Evolutionary conservation across 257 asterid species (phyloP).

Genomic region (Salvia splendens): DNA sequence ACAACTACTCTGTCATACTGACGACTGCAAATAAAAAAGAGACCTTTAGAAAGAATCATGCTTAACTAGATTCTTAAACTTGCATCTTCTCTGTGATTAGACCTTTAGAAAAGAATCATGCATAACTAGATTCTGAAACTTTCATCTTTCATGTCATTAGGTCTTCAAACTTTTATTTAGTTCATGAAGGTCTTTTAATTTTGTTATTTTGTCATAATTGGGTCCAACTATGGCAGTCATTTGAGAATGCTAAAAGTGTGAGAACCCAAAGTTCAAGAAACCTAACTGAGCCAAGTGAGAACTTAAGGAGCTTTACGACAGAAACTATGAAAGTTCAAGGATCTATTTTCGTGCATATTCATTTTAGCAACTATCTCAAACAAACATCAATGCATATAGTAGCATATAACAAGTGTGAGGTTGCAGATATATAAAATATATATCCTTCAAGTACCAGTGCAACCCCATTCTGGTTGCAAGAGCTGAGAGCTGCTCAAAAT

Average conservation of each 20-base stretch:
- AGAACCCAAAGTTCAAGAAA: background rate
- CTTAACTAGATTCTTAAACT: background rate
- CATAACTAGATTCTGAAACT: background rate
- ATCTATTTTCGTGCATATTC: background rate
- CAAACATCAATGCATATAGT: constrained; percentile 16
- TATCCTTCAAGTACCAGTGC: constrained; percentile 55
- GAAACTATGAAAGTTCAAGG: constrained; percentile 7
- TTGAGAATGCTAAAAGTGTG: background rate
- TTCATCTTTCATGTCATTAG: background rate
- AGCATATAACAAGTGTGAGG: background rate
- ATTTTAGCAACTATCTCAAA: constrained; percentile 27
- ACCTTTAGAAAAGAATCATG: constrained; percentile 13
- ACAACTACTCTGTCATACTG: constrained; percentile 73
- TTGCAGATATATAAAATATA: background rate
- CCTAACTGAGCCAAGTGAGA: background rate
- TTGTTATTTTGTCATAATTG: background rate
- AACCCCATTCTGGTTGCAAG: constrained; percentile 82
- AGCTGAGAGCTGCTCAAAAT: constrained; percentile 76
- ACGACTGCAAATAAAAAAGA: constrained; percentile 54
- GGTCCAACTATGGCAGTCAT: background rate
- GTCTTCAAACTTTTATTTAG: background rate
- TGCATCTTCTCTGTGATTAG: background rate
- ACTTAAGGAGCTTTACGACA: background rate
- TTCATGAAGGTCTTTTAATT: background rate
- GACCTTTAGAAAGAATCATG: constrained; percentile 19